Evolutionary conservation across 129 eudicot species (phyloP), one percentile per base, ranked within the genome.

Genomic region (Flaveria brownii): DNA sequence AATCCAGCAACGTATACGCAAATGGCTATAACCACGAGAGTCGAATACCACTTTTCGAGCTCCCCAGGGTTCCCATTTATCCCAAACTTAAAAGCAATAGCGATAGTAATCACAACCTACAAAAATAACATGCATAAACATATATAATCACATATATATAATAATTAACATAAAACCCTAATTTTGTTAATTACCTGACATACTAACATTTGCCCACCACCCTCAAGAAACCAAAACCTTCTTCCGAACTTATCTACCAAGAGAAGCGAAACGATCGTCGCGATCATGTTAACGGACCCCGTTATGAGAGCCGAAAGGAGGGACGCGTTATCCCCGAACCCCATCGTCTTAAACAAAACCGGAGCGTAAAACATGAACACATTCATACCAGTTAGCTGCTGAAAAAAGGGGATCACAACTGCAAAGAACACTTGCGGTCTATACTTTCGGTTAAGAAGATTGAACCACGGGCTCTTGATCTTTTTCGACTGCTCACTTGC

Each of bases 291-390:
- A 22, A 87, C 87, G 0, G 14, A 10, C 25, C 89, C 92, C 0
- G 89, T 82, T 36, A 87, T 82, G 3, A 88, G 83, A 7, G 92
- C 78, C 10, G 92, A 88, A 13, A 72, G 55, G 5, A 88, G 86
- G 2, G 92, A 85, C 4, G 88, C 89, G 1, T 80, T 69, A n/a
- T 56, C 77, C 0, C 85, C 86, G 20, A 87, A 87, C 3, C 92
- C 92, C 66, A 85, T 88, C 0, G 89, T 88, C 39, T 83, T 83
- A 46, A 87, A 87, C 82, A 85, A 68, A 43, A 87, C 92, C 1
- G 92, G 92, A 0, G 92, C 88, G 3, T 87, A 87, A 18, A 87
- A 87, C 88, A 82, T 85, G 76, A 88, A 77, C 62, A 88, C 89
- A 10, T 88, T 88, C 84, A 88, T 88, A 8, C 92, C 92, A 0